Percentiles rank a stretch among this genome's conserved stretches.
Conservation (phyloP, 208 protist genomes). For the Trypanosoma cruzi region DNA sequence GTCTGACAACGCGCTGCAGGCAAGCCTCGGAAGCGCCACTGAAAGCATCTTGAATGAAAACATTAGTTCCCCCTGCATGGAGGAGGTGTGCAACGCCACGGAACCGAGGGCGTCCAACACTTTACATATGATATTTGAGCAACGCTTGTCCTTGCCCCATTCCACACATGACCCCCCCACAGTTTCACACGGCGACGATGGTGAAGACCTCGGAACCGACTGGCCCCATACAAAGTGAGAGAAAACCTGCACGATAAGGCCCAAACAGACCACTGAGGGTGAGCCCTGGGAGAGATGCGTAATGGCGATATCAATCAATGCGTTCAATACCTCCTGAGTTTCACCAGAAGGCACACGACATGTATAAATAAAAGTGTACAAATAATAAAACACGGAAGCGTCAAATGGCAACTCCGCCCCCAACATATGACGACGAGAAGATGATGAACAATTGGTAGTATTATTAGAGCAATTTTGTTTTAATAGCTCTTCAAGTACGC, state of each 20-base stretch:
- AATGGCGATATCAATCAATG: constrained; percentile 4
- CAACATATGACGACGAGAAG: not conserved
- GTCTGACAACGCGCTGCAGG: constrained; percentile 3
- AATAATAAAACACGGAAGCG: constrained; percentile 17
- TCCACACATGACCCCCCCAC: not conserved
- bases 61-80: constrained; percentile 23
- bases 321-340: not conserved
- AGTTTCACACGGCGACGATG: not conserved
- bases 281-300: constrained; percentile 3
- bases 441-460: not conserved
- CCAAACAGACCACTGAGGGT: not conserved
- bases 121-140: constrained; percentile 35
- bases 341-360: constrained; percentile 7
- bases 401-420: constrained; percentile 21
- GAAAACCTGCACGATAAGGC: constrained; percentile 15
- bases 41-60: constrained; percentile 30
- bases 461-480: not conserved
- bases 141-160: constrained; percentile 31
- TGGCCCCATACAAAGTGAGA: constrained; percentile 7
- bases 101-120: constrained; percentile 32
- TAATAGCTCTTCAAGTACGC: not conserved
- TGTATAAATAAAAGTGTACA: constrained; percentile 15
- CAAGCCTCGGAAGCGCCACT: constrained; percentile 23
- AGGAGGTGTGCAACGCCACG: constrained; percentile 24
- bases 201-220: not conserved